Base-by-base conservation (phyloP, 768 basidiomycete species). In the Leccinum subtestaceum region DNA sequence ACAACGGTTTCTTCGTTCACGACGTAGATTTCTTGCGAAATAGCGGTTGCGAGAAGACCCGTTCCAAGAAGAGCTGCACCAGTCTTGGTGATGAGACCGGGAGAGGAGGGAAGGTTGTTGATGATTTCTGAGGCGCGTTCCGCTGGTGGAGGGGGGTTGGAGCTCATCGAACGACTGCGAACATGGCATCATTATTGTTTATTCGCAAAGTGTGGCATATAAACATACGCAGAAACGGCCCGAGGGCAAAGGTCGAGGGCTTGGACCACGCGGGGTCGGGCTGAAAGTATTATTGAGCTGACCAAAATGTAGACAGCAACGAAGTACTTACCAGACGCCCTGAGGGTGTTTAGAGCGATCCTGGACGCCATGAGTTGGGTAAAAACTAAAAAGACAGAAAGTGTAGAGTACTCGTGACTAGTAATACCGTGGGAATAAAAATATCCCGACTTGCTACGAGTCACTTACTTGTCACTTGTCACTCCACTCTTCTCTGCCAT, bases 1-100 rank as follows among this genome's bases (percentile, higher is more conserved):
- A 98, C 81, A 63, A 98, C 88, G 23, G 91, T 87, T 81, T 98
- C 97, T 75, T 98, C 95, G 74, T 97, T 97, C 70, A 96, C 85
- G 60, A 99, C 96, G 70, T 98, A 98, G 53, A 98, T 86, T 77
- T 99, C 95, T 72, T 94, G 91, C 13, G 94, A 96, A 76, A 98
- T 95, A 70, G 95, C 95, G 6, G 93, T 84, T 15, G 95, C 96
- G 57, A 88, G 78, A 60, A 92, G 79, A 68, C 92, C 94, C 15
- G 93, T 91, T 70, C 93, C 93, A 55, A 98, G 86, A 69, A 98
- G 81, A 68, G 94, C 89, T 54, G 91, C 85, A 62, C 95, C 94
- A 48, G 95, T 95, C 81, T 99, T 99, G 73, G 94, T 93, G 80
- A 95, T 82, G 75, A 97, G 81, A 72, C 86, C 88, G 25, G 84